These are phyloP conservation scores for Sporothrix pallida DNA, from an alignment of 2,329 filamentous ascomycete genomes.

Conservation along the genomic window DNA sequence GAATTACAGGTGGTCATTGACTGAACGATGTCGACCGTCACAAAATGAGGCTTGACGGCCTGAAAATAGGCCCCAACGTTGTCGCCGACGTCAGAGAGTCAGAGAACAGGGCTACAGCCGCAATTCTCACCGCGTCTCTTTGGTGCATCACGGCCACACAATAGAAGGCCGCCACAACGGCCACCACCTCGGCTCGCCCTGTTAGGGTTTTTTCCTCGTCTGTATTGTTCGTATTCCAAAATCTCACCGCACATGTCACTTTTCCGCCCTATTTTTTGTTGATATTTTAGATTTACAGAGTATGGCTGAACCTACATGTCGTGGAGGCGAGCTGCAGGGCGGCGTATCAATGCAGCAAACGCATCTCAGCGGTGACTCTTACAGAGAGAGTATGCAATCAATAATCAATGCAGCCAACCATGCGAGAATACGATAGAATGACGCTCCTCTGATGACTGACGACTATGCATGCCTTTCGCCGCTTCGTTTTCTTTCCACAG, in stretches of 20 bases:
- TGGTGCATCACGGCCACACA: background rate
- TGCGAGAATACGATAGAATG: background rate
- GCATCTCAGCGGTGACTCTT: conserved; percentile 1
- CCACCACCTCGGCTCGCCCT: conserved; percentile 14
- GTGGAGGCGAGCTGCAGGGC: conserved; percentile 3
- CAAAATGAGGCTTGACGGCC: no score
- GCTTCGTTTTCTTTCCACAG: background rate
- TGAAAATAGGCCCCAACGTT: no score
- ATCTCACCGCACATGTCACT: background rate
- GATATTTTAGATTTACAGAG: background rate
- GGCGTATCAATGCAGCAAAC: background rate
- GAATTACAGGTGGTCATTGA: no score
- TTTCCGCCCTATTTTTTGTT: background rate
- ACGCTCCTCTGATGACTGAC: no score
- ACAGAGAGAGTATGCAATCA: no score
- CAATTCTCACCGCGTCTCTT: conserved; percentile 10
- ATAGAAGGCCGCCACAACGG: no score
- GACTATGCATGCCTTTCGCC: no score
- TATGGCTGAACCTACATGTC: background rate
- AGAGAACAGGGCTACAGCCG: background rate
- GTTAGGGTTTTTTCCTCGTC: background rate
- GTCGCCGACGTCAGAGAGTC: no score
- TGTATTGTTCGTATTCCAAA: background rate
- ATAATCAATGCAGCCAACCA: background rate
- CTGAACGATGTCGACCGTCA: no score